Evolutionary conservation across 2,329 filamentous ascomycete species (phyloP).

Genomic region (Aspergillus latus): DNA sequence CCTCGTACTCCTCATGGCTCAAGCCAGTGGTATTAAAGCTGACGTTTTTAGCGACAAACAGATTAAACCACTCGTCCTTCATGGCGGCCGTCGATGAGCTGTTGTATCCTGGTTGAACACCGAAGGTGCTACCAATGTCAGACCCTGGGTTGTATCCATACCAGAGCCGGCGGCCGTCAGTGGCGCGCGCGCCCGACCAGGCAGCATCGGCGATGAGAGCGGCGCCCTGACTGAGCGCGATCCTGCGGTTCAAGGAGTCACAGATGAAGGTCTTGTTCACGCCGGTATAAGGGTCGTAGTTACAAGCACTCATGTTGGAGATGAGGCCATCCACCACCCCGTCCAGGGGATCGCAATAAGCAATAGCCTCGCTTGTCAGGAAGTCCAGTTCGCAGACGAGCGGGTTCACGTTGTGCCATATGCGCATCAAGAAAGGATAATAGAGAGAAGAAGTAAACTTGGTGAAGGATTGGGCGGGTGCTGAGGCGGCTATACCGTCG

Average conservation of each 20-base stretch:
- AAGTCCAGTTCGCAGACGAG: conserved; percentile 18
- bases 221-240: conserved; percentile 6
- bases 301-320: conserved; percentile 1
- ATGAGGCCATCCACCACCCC: conserved; percentile 29
- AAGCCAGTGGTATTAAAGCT: conserved; percentile 1
- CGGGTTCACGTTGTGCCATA: not conserved
- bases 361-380: conserved; percentile 13
- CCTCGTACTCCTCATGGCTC: conserved; percentile 1
- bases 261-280: not conserved
- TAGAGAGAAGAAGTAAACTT: conserved; percentile 1
- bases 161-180: conserved; percentile 49
- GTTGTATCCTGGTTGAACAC: not conserved
- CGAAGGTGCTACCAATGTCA: conserved; percentile 8
- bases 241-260: not conserved
- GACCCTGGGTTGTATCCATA: conserved; percentile 27
- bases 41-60: conserved; percentile 10
- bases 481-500: conserved; percentile 27
- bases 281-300: not conserved
- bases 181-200: conserved; percentile 31
- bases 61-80: conserved; percentile 11
- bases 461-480: conserved; percentile 16
- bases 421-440: conserved; percentile 14
- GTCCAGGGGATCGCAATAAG: conserved; percentile 28
- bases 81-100: too few relatives aligned
- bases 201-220: conserved; percentile 12